Percentiles rank a stretch among this genome's conserved stretches.
Evolutionary conservation across 306 rosid genomes (phyloP).

Genomic region (Hylodesmum podocarpum): DNA sequence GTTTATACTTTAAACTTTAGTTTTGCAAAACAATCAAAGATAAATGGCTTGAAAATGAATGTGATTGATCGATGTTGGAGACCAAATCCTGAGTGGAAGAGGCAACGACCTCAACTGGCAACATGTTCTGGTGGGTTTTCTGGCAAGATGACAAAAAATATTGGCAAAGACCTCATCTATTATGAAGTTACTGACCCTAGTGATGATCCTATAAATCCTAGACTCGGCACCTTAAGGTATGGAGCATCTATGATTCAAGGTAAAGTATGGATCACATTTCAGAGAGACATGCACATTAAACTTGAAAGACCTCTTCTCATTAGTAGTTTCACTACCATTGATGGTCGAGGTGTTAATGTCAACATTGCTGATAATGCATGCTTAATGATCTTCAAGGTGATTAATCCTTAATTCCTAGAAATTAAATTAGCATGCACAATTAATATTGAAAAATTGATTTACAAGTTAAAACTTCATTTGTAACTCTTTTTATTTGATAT

Average conservation of each 20-base stretch:
- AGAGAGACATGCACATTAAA: neutral
- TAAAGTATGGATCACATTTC: neutral
- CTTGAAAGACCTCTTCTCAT: neutral
- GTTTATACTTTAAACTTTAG: too few species aligned
- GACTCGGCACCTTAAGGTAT: neutral
- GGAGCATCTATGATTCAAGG: neutral
- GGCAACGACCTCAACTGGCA: neutral
- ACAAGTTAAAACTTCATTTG: neutral
- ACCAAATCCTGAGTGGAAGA: neutral
- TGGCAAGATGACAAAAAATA: neutral
- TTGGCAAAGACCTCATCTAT: neutral
- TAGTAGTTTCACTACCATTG: neutral
- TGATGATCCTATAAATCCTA: neutral
- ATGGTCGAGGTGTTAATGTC: neutral
- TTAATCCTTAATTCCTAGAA: neutral
- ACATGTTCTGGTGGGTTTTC: neutral
- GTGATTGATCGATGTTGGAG: neutral
- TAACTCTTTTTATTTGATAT: neutral
- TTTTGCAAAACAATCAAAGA: neutral
- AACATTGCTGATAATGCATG: neutral
- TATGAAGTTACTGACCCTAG: neutral
- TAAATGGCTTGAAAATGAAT: neutral
- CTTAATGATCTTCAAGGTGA: neutral
- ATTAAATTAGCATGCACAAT: neutral
- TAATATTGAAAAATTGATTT: neutral